Base-by-base conservation (phyloP, 2,329 filamentous ascomycete genomes). In the Dryadomyces quercus-mongolicae region DNA sequence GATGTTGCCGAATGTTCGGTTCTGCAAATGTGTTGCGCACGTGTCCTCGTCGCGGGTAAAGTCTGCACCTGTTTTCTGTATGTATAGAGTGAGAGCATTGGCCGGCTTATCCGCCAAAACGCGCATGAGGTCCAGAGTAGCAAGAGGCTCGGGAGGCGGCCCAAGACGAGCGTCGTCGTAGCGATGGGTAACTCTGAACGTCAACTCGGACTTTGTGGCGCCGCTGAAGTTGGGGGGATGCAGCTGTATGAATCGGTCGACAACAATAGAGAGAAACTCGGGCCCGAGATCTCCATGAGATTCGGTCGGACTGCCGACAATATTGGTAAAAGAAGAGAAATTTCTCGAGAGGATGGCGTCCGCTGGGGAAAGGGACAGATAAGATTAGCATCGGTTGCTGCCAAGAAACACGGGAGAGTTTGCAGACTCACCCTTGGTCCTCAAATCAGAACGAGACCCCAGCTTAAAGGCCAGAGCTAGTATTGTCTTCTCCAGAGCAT, bases 271-370 rank as follows among this genome's bases (percentile, higher is more conserved):
- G 57, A 96, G 77, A 65, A 93, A 89, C 45, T 80, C 71, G 34
- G 84, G 75, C 12, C 74, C 76, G 53, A 91, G 68, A 57, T 87
- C 84, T 59, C 84, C 77, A 62, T 86, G 81, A 44, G 81, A 77
- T 52, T 79, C 76, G 60, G 77, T 77, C 15, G 83, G 75, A 49
- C 78, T 79, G 38, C 86, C 83, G 54, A 96, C 75, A 59, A 85
- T 83, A 63, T 89, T 82, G 52, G 94, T 74, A 66, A 96, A 92
- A 22, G 82, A 81, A 52, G 81, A 75, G 61, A 88, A 86, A 61
- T 88, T 91, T 59, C 85, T 85, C 13, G 87, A 86, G 31, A 96
- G 74, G 56, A 96, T 91, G n/a, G 87, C 86, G 68, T 95, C 90
- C 61, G 90, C 92, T 96, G 60, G 18, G 56, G 53, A 55, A 77